Conservation (phyloP, 306 rosid species). For the Cicer pinnatifidum region DNA sequence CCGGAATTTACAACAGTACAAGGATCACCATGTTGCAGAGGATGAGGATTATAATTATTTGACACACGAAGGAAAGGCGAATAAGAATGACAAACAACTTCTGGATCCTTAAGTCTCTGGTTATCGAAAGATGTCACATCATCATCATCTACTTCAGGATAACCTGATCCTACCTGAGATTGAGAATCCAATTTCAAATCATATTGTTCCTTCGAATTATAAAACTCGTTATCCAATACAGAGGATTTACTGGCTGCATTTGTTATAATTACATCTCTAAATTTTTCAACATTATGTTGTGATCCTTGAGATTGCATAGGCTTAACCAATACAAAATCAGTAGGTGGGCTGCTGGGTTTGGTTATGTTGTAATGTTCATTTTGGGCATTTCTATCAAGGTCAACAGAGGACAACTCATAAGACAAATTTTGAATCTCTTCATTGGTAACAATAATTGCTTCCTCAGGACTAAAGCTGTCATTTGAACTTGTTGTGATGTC, state of each 20-base stretch:
- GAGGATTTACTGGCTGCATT: constrained; percentile 47
- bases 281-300: constrained; percentile 48
- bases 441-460: constrained; percentile 46
- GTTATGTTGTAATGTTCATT: constrained; percentile 48
- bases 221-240: constrained; percentile 43
- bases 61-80: constrained; percentile 50
- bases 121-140: constrained; percentile 72
- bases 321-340: constrained; percentile 49
- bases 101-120: constrained; percentile 86
- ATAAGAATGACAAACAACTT: constrained; percentile 60
- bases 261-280: constrained; percentile 45
- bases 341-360: constrained; percentile 50
- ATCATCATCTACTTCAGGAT: constrained; percentile 77
- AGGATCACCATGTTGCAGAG: constrained; percentile 51
- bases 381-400: constrained; percentile 50
- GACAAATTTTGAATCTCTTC: constrained; percentile 58
- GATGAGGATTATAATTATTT: constrained; percentile 49
- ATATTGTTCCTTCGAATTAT: constrained; percentile 50
- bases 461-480: constrained; percentile 51
- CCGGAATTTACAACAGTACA: constrained; percentile 50
- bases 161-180: constrained; percentile 41
- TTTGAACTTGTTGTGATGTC: constrained; percentile 32
- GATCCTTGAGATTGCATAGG: constrained; percentile 53
- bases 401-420: constrained; percentile 54
- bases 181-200: constrained; percentile 58